These are phyloP conservation scores for Arthrobotrys pseudoclavata DNA, from an alignment of 2,329 filamentous ascomycete species.

Conservation along the genomic window DNA sequence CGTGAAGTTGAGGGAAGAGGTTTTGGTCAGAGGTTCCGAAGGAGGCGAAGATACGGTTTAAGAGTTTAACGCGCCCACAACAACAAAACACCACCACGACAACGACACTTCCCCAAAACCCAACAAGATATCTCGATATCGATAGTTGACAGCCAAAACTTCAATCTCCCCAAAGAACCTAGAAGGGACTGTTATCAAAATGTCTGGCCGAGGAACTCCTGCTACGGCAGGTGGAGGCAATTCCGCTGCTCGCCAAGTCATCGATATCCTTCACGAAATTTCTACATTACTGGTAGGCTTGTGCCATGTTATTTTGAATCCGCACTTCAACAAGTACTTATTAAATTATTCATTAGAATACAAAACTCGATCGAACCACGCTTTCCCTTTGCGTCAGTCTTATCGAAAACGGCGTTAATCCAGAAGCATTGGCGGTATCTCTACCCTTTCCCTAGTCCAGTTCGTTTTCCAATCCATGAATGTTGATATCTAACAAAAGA, in stretches of 20 bases:
- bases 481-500: not conserved
- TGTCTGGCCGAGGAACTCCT: constrained; percentile 52
- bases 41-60: not conserved
- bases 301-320: not conserved
- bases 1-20: constrained; percentile 11
- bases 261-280: constrained; percentile 86
- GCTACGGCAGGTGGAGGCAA: constrained; percentile 26
- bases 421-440: constrained; percentile 90
- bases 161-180: not conserved
- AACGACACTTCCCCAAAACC: constrained; percentile 20
- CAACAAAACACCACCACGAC: constrained; percentile 47
- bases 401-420: constrained; percentile 97
- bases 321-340: not conserved
- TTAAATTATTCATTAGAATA: constrained; percentile 75
- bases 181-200: not conserved
- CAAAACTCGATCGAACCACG: constrained; percentile 88
- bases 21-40: constrained; percentile 1
- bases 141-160: constrained; percentile 3
- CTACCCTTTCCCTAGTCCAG: not conserved
- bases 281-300: constrained; percentile 85
- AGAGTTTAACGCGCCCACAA: constrained; percentile 40
- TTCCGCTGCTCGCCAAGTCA: constrained; percentile 81
- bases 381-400: constrained; percentile 95
- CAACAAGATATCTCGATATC: no score
- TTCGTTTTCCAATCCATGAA: not conserved